Evolutionary conservation across 345 rosid species (phyloP), one percentile per base, ranked within the genome.

Genomic region (Populus pruinosa): DNA sequence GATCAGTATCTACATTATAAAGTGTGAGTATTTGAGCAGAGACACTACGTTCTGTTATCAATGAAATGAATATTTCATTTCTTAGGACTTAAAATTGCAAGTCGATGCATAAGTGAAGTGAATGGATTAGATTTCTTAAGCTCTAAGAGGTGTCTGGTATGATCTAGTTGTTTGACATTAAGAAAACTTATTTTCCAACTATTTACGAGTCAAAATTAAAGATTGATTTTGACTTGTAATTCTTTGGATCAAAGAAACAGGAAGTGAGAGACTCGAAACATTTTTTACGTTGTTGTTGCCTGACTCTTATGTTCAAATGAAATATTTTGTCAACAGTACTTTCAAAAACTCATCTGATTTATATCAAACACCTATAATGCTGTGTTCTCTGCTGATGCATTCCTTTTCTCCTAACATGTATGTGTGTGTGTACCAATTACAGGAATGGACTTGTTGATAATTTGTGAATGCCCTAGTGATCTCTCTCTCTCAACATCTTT

Each of bases 1-100:
- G 94, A 93, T 29, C 85, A 96, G 81, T 96, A 96, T 79, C 88
- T 96, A 70, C 88, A 87, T 20, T 65, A 72, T 12, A 86, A 90
- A 79, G 56, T 53, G 99, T 93, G 81, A 92, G 97, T 79, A 23
- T 17, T 63, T 41, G n/a, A 67, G 25, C 36, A 33, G 71, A 53
- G 38, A 43, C 11, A 23, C 8, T 55, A 1, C 3, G 1, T 25
- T 41, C 3, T 12, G 44, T 43, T 63, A 23, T 62, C n/a, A 50
- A 8, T 59, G 16, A 47, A 47, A 49, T 21, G 10, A 63, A 1
- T 18, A 49, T 5, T n/a, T 36, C 12, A 13, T 66, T 5, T 33
- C 39, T 31, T 31, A 2, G 17, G 18, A 66, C 29, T 10, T 29
- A 1, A 25, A 25, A 29, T 72, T 8, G 14, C 18, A 12, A 65